Conservation (phyloP, 331 rosid species). For the Rosa hybrid region DNA sequence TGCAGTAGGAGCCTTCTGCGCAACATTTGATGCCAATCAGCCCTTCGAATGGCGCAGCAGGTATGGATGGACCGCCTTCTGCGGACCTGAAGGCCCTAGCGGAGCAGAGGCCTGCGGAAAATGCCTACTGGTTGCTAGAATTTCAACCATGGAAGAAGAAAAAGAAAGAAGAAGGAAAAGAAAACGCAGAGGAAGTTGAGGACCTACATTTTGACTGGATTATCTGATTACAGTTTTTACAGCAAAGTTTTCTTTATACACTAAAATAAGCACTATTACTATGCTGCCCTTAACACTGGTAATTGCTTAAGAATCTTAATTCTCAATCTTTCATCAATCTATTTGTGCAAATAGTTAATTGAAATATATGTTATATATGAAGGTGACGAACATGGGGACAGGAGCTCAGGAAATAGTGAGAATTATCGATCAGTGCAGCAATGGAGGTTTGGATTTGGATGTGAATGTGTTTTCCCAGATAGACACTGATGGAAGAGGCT, state of each 20-base stretch:
- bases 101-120: constrained; percentile 44
- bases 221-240: no score
- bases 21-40: constrained; percentile 44
- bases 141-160: no score
- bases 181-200: no score
- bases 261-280: no score
- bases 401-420: constrained; percentile 52
- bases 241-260: no score
- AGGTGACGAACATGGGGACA: constrained; percentile 58
- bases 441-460: constrained; percentile 76
- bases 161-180: no score
- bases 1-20: constrained; percentile 27
- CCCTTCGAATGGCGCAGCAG: constrained; percentile 36
- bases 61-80: constrained; percentile 53
- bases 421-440: constrained; percentile 61
- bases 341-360: background rate
- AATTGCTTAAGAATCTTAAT: background rate
- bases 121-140: constrained; percentile 25
- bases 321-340: background rate
- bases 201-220: no score
- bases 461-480: constrained; percentile 42
- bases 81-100: constrained; percentile 44
- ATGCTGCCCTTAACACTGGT: background rate
- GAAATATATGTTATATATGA: background rate
- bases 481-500: constrained; percentile 55